Evolutionary conservation across 768 basidiomycete species (phyloP).

Genomic region (Pleurotus tuber-regium): DNA sequence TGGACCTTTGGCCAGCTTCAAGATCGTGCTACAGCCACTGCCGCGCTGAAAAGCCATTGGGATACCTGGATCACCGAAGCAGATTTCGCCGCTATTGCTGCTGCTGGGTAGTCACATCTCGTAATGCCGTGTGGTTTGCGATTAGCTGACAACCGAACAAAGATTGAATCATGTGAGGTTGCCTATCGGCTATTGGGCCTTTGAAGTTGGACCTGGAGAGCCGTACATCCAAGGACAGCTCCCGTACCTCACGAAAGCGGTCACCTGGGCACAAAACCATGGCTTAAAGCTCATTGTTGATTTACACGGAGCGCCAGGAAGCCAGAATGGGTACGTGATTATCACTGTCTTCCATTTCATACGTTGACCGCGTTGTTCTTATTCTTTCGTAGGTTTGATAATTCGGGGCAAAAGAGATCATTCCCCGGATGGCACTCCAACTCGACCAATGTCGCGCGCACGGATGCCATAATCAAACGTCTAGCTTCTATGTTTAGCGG

Average conservation of each 20-base stretch:
- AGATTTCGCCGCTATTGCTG: constrained; percentile 75
- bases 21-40: constrained; percentile 42
- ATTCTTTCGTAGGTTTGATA: constrained; percentile 59
- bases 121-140: not conserved
- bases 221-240: constrained; percentile 80
- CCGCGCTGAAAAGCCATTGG: constrained; percentile 67
- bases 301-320: constrained; percentile 62
- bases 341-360: constrained; percentile 11
- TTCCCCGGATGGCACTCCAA: constrained; percentile 71
- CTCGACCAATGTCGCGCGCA: constrained; percentile 63
- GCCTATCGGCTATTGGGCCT: constrained; percentile 91
- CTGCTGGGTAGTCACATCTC: constrained; percentile 55
- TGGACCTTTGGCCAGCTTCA: constrained; percentile 75
- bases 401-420: constrained; percentile 65
- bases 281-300: constrained; percentile 83
- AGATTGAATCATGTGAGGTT: constrained; percentile 82
- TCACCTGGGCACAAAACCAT: constrained; percentile 65
- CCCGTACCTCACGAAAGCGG: constrained; percentile 63
- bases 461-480: constrained; percentile 59
- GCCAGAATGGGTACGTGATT: constrained; percentile 68
- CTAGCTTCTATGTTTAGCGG: constrained; percentile 59
- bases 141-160: not conserved
- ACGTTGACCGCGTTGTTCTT: not conserved
- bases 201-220: constrained; percentile 73
- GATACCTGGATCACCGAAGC: constrained; percentile 79